Base-by-base conservation (phyloP, 208 protist species). In the Crithidia brevicula region DNA sequence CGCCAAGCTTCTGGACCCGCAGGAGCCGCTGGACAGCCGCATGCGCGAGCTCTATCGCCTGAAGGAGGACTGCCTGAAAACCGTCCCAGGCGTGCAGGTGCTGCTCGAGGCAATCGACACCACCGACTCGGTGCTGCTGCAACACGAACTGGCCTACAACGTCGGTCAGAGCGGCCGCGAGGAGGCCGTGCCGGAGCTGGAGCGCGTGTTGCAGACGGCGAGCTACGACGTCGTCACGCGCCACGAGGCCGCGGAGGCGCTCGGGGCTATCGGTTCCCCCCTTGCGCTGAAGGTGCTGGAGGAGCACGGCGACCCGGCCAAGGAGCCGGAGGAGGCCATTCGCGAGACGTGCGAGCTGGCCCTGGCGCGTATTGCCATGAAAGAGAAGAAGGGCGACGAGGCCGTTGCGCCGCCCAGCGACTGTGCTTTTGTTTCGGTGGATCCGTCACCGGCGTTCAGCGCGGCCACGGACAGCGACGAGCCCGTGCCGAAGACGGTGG, bases 101-200 rank as follows among this genome's bases (percentile, higher is more conserved):
- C 64, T 96, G 34, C 59, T 84, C 7, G 81, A 92, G 67, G 86
- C 81, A 23, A 75, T 97, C 27, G 89, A 94, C 79, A 86, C 76
- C 9, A 95, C 89, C 36, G 82, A 96, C 38, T 98, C 93, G 8
- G 97, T 94, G n/a, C 81, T 99, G 38, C 82, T 99, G 16, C 94
- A 98, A 74, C 98, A 99, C 78, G 98, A 99, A 77, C 67, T 98
- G 36, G 94, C 90, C n/a, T 99, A 99, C 86, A 96, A 94, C 64
- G 74, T 98, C 15, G 98, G 98, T 0, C 98, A 99, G 89, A 98
- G 97, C 79, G 83, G 93, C 20, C 57, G 91, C 53, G 61, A 62
- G 45, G 65, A 77, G 42, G 94, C 94, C 9, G 67, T 98, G n/a
- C 82, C 81, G 8, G 57, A 78, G 25, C 83, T 99, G 40, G 74